Evolutionary conservation across 2,329 filamentous ascomycete species (phyloP), one percentile per base, ranked within the genome.

Genomic region (Lojkania enalia): DNA sequence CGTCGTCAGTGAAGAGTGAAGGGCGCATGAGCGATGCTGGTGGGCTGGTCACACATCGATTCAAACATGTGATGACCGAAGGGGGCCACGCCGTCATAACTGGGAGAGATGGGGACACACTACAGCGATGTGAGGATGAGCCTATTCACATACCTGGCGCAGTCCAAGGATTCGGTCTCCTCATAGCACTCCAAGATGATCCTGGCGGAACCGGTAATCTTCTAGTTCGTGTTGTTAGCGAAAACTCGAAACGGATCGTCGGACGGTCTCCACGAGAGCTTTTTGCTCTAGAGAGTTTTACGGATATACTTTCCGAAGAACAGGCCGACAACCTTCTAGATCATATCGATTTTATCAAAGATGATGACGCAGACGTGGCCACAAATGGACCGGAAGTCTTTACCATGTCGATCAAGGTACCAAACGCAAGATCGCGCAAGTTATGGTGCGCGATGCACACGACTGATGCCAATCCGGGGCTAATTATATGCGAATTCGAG

Each of bases 371-470:
- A 0, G 88, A 95, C 61, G 84, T 88, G 1, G 76, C 79, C 0
- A 71, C 79, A 1, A 90, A 91, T 52, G 90, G 90, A 0, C 90
- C 90, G 0, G 90, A 95, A 58, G 88, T 96, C 2, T 94, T 96
- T 56, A 88, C 87, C 37, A 70, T 95, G 38, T 85, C 86, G 0
- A 77, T 95, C 33, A 81, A 81, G n/a, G 70, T 76, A 0, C 79
- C 83, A 0, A 74, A 77, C 19, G 64, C 74, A 29, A 75, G 77
- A 48, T 76, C 75, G 3, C 75, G 79, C 41, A 94, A 91, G 62
- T 71, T 95, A 2, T 96, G 90, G 90, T 95, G 89, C 65, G 90
- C 89, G 5, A 85, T 94, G 55, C 90, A 96, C 60, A 79, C 88
- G 44, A 87, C 85, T 39, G 78, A 84, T 1, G 71, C 75, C 1